Evolutionary conservation across 352 stramenopile species (phyloP), one percentile per base, ranked within the genome.

Genomic region (Pythium grandisporangium): DNA sequence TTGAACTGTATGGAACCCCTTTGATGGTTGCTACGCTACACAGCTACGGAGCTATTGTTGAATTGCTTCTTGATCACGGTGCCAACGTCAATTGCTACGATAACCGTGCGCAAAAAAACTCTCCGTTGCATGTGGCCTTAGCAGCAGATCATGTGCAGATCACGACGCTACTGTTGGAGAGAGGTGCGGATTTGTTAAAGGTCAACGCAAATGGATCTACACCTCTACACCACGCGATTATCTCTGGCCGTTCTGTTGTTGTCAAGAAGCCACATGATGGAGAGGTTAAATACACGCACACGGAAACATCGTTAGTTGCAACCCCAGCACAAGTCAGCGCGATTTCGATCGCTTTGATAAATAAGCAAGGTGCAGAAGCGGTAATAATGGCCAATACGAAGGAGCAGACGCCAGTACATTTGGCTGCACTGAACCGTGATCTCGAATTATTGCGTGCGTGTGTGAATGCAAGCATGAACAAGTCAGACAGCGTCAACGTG

Each of bases 401-500:
- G 14, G 63, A 70, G 17, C 52, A 63, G 6, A 84, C 73, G 2
- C 69, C 70, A 2, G 62, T 86, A 8, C 73, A 87, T 30, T 60
- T 77, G 32, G 76, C 76, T 2, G 66, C 71, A 13, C 46, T 39
- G 5, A 83, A 87, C 20, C 70, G 77, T 16, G 77, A 90, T 34
- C 42, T 84, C 6, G 58, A 72, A 25, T 42, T 90, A 17, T 42
- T 90, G 5, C 64, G 63, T 6, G 56, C 53, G 16, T 40, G 87
- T 10, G 53, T 90, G 12, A 45, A 48, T n/a, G 52, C 48, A 5
- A 63, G 55, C 20, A 41, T 33, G 6, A 54, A 77, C 45, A 56
- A 61, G n/a, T 53, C 57, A 32, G 22, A 33, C 23, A 63, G 60
- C 30, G 62, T 81, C 16, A 87, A 87, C 47, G 55, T 67, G 30